These are phyloP conservation scores for Isabelozyma rhagii DNA, from an alignment of 805 yeast species.

Conservation along the genomic window DNA sequence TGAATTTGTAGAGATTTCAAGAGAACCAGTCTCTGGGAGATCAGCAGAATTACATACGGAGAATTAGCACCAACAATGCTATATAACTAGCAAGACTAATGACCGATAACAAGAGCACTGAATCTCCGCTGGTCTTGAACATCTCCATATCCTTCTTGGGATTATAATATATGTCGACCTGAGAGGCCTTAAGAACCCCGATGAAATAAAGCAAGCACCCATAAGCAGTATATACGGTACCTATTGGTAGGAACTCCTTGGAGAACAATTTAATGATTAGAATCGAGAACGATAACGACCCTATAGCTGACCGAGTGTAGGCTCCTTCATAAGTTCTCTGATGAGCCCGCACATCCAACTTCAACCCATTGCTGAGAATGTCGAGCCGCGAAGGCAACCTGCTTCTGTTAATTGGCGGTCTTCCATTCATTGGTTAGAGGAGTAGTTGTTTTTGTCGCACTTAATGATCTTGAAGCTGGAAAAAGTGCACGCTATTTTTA, in stretches of 20 bases:
- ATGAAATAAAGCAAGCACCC: conserved; percentile 44
- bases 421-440: neutral
- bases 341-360: conserved; percentile 60
- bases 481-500: neutral
- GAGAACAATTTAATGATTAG: conserved; percentile 64
- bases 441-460: neutral
- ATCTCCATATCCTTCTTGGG: conserved; percentile 36
- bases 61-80: conserved; percentile 48
- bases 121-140: conserved; percentile 60
- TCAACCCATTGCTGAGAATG: conserved; percentile 36
- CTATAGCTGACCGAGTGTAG: conserved; percentile 68
- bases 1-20: neutral
- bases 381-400: conserved; percentile 33
- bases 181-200: conserved; percentile 34
- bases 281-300: conserved; percentile 63
- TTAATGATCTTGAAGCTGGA: neutral
- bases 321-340: conserved; percentile 87
- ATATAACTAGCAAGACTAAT: conserved; percentile 52
- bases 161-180: conserved; percentile 36
- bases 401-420: conserved; percentile 2
- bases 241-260: conserved; percentile 62
- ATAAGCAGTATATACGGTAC: conserved; percentile 61
- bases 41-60: conserved; percentile 27
- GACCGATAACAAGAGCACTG: conserved; percentile 49
- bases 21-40: neutral